Evolutionary conservation across 495 filamentous ascomycete genomes (phyloP), one percentile per base, ranked within the genome.

Genomic region (Penicillium samsonianum): DNA sequence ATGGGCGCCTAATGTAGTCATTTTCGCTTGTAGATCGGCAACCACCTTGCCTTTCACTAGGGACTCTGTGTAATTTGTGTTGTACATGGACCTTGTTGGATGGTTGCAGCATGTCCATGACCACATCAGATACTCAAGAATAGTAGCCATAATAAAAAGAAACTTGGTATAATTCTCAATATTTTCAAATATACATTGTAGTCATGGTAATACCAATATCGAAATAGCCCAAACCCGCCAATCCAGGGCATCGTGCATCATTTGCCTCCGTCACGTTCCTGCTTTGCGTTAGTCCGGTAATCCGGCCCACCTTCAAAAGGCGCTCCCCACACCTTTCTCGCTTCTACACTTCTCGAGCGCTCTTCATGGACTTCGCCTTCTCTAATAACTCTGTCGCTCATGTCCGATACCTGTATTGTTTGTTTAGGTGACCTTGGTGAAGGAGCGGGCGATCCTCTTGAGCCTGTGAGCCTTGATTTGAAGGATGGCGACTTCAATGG

Each of bases 361-460:
- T 76, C 76, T 78, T 78, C 71, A 79, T 79, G 77, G 53, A 46
- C 53, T 47, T 75, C 76, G 73, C 67, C 68, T 68, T 65, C 61
- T 59, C 58, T 37, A 63, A 66, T 71, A 66, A 61, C 63, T 70
- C 63, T 50, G 61, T 68, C 67, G 71, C 74, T 70, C 69, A 93
- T 94, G 91, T 89, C 90, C 78, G 91, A 95, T 73, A 90, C 91
- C 65, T 96, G 92, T 80, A 96, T 96, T 78, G 89, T 97, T 72
- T 97, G 92, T 84, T 84, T 97, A 74, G 91, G 92, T 74, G 87
- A 90, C 78, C 86, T 97, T 77, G 88, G 86, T 75, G 74, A 80
- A 76, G 76, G 72, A 67, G 75, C 75, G 76, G 80, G 73, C 70
- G 75, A 80, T 71, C 69, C 74, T 71, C 63, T 68, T 65, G 74